Base-by-base conservation (phyloP, 164 flowering plant species). In the Nelumbo lutea region DNA sequence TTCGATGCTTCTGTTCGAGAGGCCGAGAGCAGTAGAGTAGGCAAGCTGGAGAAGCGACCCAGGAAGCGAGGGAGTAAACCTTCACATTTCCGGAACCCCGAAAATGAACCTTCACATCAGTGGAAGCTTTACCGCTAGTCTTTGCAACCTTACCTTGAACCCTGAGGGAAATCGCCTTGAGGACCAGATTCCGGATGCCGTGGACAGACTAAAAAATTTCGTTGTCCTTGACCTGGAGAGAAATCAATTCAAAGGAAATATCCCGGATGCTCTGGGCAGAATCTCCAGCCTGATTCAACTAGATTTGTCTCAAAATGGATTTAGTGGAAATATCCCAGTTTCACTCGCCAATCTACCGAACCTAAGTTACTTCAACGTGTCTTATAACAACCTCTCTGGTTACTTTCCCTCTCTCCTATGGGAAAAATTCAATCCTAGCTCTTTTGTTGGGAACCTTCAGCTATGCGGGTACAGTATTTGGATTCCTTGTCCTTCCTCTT, bases 31-130 rank as follows among this genome's bases (percentile, higher is more conserved):
- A 80, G 88, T 62, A 76, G 86, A 65, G 84, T 83, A 15, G 88
- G 82, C 1, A 91, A 87, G 0, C 81, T 83, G 0, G 95, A 90
- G 79, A 88, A 87, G 70, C 73, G 78, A 62, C 96, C 98, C 0
- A 58, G 93, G 58, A 94, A 94, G 71, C 75, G 98, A 0, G 98
- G 98, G 7, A 67, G 97, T 58, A 94, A 91, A 50, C 98, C 98
- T 27, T 27, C 27, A 27, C 27, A 27, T 27, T 27, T 27, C 27
- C 27, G 27, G 27, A 27, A 27, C 27, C 27, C 27, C 27, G 27
- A 27, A 27, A 27, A 27, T 27, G 27, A 27, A 27, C 27, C 27
- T 27, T 27, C 27, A 27, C 39, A 78, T 90, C 44, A 74, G 70
- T 74, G 96, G 93, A 60, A 82, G 74, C 78, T 63, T 89, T 42